Base-by-base conservation (phyloP, 257 asterid species). In the Salvia splendens region DNA sequence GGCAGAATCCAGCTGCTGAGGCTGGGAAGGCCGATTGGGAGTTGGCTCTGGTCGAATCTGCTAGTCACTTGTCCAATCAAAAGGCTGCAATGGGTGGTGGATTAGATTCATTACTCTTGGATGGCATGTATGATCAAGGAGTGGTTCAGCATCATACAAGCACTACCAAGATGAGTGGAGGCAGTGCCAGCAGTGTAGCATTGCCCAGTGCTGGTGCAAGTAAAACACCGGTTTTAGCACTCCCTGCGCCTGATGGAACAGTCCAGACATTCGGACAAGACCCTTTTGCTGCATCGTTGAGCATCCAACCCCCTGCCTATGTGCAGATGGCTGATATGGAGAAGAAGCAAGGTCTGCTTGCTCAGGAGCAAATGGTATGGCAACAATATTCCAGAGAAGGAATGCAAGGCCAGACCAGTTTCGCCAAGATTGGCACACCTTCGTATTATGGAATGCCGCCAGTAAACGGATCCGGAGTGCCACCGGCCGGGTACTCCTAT, bases 1-100 rank as follows among this genome's bases (percentile, higher is more conserved):
- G 96, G 96, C 95, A 89, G 89, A 91, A 88, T 75, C 97, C 96
- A 1, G 97, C 97, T 1, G 95, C 89, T 0, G 97, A 88, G 75
- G 40, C 73, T 0, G 92, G 95, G 3, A 91, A 91, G 75, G 96
- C 95, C 5, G 97, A 88, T 64, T 91, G 97, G 97, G 96, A 87
- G 73, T 58, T 91, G 84, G 95, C 97, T 9, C 74, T 90, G 59
- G 95, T 87, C 12, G 97, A 90, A 72, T 79, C 97, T 0, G 85
- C 90, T 0, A 86, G 97, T 64, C 79, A 90, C 75, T 63, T 90
- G 70, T 79, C 95, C 12, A 52, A 83, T 14, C 97, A 90, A 61
- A 81, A 90, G 81, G 87, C 92, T 0, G 85, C 88, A 55, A 72
- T 90, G 87, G 97, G 95, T 0, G 97, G 97, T 17, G 95, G 95